Evolutionary conservation across 331 rosid species (phyloP).

Genomic region (Pyracantha coccinea): DNA sequence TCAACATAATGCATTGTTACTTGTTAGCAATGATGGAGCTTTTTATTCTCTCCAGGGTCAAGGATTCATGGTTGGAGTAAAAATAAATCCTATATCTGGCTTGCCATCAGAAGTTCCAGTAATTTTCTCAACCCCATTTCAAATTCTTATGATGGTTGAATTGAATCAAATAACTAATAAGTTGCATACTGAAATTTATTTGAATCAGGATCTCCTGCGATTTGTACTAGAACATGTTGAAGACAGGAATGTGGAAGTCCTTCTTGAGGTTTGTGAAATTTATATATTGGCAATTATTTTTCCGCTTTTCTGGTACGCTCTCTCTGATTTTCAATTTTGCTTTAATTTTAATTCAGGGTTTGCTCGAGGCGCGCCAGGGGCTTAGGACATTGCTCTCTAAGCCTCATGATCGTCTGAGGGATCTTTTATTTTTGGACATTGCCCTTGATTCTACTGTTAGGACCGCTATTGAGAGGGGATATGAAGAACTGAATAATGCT

Average conservation of each 20-base stretch:
- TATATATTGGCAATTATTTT: slow-evolving; percentile 1
- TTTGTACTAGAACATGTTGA: slow-evolving; percentile 75
- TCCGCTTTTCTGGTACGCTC: background rate
- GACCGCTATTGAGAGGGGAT: slow-evolving; percentile 88
- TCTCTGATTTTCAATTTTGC: background rate
- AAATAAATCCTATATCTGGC: slow-evolving; percentile 84
- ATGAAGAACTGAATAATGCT: slow-evolving; percentile 70
- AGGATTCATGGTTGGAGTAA: slow-evolving; percentile 99
- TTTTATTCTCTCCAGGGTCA: slow-evolving; percentile 65
- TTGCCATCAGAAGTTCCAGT: slow-evolving; percentile 85
- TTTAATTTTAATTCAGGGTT: slow-evolving; percentile 42
- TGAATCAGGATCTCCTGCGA: slow-evolving; percentile 53
- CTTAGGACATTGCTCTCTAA: slow-evolving; percentile 59
- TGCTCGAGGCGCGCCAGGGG: slow-evolving; percentile 93
- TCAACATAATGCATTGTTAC: slow-evolving; percentile 11
- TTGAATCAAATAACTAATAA: slow-evolving; percentile 9
- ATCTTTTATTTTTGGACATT: slow-evolving; percentile 85
- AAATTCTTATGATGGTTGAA: slow-evolving; percentile 7
- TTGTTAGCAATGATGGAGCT: slow-evolving; percentile 5
- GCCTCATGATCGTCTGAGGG: slow-evolving; percentile 76
- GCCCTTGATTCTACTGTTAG: slow-evolving; percentile 96
- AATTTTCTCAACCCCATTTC: slow-evolving; percentile 25
- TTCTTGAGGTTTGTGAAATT: slow-evolving; percentile 63
- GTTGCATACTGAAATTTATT: slow-evolving; percentile 10
- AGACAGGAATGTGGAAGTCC: slow-evolving; percentile 61